Base-by-base conservation (phyloP, 1,284 basidiomycete genomes). In the Thecaphora thlaspeos region DNA sequence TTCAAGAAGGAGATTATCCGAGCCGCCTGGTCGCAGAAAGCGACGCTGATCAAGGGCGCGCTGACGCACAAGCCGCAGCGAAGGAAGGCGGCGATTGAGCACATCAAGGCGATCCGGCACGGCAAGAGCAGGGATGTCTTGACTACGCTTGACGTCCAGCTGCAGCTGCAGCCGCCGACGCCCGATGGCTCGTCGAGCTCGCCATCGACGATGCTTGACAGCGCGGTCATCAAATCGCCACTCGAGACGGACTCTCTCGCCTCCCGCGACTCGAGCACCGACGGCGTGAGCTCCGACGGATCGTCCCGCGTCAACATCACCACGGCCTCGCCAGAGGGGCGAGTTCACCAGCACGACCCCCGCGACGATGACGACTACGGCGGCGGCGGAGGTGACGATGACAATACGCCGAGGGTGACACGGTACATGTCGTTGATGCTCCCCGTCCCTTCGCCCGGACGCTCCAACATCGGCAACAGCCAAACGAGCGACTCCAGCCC, bases 1-100 rank as follows among this genome's bases (percentile, higher is more conserved):
- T 63, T 75, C 56, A 75, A 75, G 54, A 67, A 62, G 43, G 75
- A 77, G 42, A 56, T 77, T 28, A 61, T 76, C 55, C 62, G 65
- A 26, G 68, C 75, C 10, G 75, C 75, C 7, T 77, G 75, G 75
- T 50, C 63, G 23, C 71, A 77, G 43, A 73, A 67, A 46, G 62
- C 62, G 38, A 68, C 68, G 19, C 41, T 77, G 45, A 44, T 77
- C 43, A 67, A 65, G 41, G 71, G 68, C 37, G 55, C 76, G n/a
- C 57, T 77, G 24, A 55, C 67, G 32, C 62, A 65, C 38, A 44
- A 57, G 43, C 62, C 62, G 4, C 61, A 54, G 37, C 39, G 58
- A 15, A 61, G 61, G 55, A 40, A 54, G 23, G 55, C 48, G 26
- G 60, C 65, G n/a, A 63, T 63, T 34, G 59, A 57, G 46, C 58